Evolutionary conservation across 1,284 basidiomycete species (phyloP), one percentile per base, ranked within the genome.

Genomic region (Macrocystidia cucumis): DNA sequence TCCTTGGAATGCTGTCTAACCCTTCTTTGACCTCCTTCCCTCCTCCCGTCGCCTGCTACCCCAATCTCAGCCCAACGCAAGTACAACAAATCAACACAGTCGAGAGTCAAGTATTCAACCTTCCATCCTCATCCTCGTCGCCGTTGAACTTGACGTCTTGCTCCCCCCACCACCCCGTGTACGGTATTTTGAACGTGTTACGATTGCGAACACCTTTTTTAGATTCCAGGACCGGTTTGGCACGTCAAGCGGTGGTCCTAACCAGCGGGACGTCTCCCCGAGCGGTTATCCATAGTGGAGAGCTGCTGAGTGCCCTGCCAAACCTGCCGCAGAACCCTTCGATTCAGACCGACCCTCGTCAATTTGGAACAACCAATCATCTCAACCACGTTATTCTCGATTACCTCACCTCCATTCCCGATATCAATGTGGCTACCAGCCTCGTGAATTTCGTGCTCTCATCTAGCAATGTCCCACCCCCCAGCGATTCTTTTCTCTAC

Each of bases 111-210:
- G 66, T 71, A 5, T 81, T 78, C 49, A 69, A 65, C 9, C 55
- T 81, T 14, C 41, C 63, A 12, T 19, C 55, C 0, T 25, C 55
- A 9, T 43, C 59, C 20, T 46, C 57, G 12, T 34, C 46, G 5
- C 43, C 52, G 12, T 41, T 50, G 24, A 74, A 78, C 46, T 53
- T 72, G 40, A 32, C 61, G 4, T 54, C 57, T 5, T 82, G 78
- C 51, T 79, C 67, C 50, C 56, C 67, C 6, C 60, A 65, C 42
- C 64, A 72, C 13, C 78, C 76, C 1, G 55, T 76, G 11, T 81
- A 82, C 48, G 78, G 78, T n/a, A 57, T 76, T 6, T 56, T 81
- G 32, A 64, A 81, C 46, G 46, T 79, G 8, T 51, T 78, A 17
- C 62, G 59, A 7, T 56, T 78, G 16, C 69, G 77, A 9, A 56